Evolutionary conservation across 768 basidiomycete species (phyloP).

Genomic region (Lactifluus hygrophoroides): DNA sequence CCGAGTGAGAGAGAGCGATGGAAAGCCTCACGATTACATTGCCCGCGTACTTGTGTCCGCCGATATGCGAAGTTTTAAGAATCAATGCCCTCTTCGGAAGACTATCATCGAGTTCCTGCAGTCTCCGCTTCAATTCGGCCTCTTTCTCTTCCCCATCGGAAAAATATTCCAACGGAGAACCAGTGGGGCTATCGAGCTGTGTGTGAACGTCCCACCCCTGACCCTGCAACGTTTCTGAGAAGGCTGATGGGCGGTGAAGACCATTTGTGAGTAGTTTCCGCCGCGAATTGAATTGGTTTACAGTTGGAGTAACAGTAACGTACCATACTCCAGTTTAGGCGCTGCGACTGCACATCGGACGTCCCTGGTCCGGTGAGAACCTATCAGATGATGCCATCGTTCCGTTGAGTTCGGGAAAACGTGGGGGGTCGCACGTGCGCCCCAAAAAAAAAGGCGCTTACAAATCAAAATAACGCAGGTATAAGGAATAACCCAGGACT

Average conservation of each 20-base stretch:
- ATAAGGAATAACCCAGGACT: conserved; percentile 81
- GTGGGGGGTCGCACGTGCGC: no score
- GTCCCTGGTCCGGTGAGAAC: conserved; percentile 90
- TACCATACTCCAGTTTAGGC: conserved; percentile 71
- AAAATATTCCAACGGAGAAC: conserved; percentile 54
- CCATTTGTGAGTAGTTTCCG: conserved; percentile 12
- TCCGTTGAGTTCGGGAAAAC: not conserved
- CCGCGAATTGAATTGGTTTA: not conserved
- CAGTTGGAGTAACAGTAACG: conserved; percentile 21
- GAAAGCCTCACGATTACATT: conserved; percentile 69
- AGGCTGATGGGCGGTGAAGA: conserved; percentile 36
- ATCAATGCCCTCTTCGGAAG: conserved; percentile 67
- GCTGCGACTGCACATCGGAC: conserved; percentile 87
- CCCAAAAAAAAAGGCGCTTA: conserved; percentile 35
- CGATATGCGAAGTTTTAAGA: conserved; percentile 81
- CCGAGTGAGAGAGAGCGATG: not conserved
- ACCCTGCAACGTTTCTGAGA: conserved; percentile 51
- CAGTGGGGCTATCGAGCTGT: conserved; percentile 52
- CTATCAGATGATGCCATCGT: conserved; percentile 31
- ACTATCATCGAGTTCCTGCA: conserved; percentile 44
- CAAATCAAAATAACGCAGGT: conserved; percentile 85
- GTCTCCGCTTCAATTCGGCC: conserved; percentile 38
- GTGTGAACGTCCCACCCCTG: conserved; percentile 73
- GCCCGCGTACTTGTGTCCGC: conserved; percentile 89
- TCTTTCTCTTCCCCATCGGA: conserved; percentile 46